These are phyloP conservation scores for Senna tora DNA, from an alignment of 306 rosid genomes.

Conservation along the genomic window DNA sequence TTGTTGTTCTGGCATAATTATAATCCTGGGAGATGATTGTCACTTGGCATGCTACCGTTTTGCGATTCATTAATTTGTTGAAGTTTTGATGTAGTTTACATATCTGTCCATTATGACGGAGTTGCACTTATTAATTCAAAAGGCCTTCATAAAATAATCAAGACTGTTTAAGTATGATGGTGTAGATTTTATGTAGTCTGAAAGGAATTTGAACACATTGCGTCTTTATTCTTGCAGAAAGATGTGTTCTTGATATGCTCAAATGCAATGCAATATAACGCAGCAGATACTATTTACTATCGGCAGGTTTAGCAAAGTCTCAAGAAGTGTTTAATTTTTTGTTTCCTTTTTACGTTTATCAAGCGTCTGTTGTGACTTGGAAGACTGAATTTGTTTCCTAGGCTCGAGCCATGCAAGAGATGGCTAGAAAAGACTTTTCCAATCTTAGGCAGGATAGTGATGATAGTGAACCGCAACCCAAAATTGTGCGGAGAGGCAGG, in stretches of 20 bases:
- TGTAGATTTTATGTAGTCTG: constrained; percentile 28
- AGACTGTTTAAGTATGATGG: constrained; percentile 6
- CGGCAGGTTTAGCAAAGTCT: constrained; percentile 72
- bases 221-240: constrained; percentile 63
- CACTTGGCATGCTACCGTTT: constrained; percentile 15
- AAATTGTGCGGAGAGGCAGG: constrained; percentile 83
- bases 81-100: constrained; percentile 3
- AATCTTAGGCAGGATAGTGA: constrained; percentile 86
- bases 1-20: constrained; percentile 23
- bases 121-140: constrained; percentile 23
- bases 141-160: neutral
- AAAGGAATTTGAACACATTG: constrained; percentile 28
- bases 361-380: constrained; percentile 26
- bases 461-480: constrained; percentile 66
- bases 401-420: constrained; percentile 93
- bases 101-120: constrained; percentile 7
- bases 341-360: constrained; percentile 5
- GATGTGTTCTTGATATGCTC: constrained; percentile 86
- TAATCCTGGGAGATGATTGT: neutral
- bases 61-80: constrained; percentile 3
- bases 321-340: constrained; percentile 24
- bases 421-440: constrained; percentile 83
- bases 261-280: constrained; percentile 92
- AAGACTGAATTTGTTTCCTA: constrained; percentile 37
- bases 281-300: constrained; percentile 73